These are phyloP conservation scores for Schwanniomyces pseudopolymorphus DNA, from an alignment of 805 yeast species.

Conservation along the genomic window DNA sequence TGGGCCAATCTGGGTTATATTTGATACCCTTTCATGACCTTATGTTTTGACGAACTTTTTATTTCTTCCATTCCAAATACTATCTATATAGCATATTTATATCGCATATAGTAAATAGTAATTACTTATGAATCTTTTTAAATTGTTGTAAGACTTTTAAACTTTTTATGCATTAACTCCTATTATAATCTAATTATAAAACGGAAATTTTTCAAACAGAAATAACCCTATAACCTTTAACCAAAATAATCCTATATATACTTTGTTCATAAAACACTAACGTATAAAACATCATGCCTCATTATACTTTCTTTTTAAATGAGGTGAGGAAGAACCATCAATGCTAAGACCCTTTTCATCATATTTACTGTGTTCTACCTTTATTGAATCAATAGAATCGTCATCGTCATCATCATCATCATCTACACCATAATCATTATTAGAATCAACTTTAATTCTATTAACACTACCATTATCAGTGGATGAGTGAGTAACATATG, in stretches of 20 bases:
- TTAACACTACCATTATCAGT: conserved; percentile 5
- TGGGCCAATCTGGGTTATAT: neutral
- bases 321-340: conserved; percentile 30
- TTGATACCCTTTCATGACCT: neutral
- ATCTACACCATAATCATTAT: conserved; percentile 11
- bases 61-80: neutral
- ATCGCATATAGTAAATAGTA: neutral
- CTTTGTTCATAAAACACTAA: conserved; percentile 23
- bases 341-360: conserved; percentile 19
- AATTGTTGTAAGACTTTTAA: too few species aligned
- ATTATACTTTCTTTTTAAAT: conserved; percentile 9
- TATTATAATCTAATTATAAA: neutral
- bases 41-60: neutral
- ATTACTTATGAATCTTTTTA: neutral
- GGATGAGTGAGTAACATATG: conserved; percentile 8
- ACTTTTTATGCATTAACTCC: neutral
- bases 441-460: conserved; percentile 5
- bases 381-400: conserved; percentile 1
- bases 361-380: conserved; percentile 3
- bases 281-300: conserved; percentile 19
- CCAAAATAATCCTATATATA: neutral
- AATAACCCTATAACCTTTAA: neutral
- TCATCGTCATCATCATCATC: conserved; percentile 15
- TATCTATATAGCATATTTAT: neutral
- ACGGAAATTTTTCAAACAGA: neutral